Conservation (phyloP, 345 rosid genomes). For the Syzygium jambos region DNA sequence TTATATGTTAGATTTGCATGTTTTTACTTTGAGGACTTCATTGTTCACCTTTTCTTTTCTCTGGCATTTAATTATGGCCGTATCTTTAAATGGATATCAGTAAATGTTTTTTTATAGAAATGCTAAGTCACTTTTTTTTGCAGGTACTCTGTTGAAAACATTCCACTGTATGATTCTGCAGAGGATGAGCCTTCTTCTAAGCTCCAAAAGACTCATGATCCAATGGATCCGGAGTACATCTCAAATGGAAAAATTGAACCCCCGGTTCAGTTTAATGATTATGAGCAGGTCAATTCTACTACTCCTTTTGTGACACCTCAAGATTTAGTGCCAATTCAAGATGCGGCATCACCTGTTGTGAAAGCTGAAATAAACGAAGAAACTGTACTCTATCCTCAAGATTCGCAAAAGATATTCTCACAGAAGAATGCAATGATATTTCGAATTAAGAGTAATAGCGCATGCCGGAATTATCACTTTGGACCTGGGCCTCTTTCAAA, state of each 20-base stretch:
- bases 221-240: slow-evolving; percentile 13
- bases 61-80: not conserved
- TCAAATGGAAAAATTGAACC: slow-evolving; percentile 17
- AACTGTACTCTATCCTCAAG: slow-evolving; percentile 21
- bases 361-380: slow-evolving; percentile 43
- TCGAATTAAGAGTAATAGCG: slow-evolving; percentile 36
- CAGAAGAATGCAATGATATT: slow-evolving; percentile 54
- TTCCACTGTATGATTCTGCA: slow-evolving; percentile 88
- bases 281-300: slow-evolving; percentile 29
- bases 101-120: not conserved
- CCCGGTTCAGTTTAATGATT: slow-evolving; percentile 11
- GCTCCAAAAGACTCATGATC: slow-evolving; percentile 30
- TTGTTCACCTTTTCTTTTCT: not conserved
- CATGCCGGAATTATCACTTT: slow-evolving; percentile 31
- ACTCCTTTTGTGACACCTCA: slow-evolving; percentile 22
- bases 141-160: slow-evolving; percentile 88
- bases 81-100: not conserved
- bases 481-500: slow-evolving; percentile 33
- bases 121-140: slow-evolving; percentile 6
- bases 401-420: slow-evolving; percentile 31
- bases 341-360: slow-evolving; percentile 19
- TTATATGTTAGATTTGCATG: not conserved
- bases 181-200: slow-evolving; percentile 81
- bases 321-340: slow-evolving; percentile 23
- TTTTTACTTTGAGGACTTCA: not conserved